These are phyloP conservation scores for Neurospora tetrasperma DNA, from an alignment of 495 filamentous ascomycete species.

Conservation along the genomic window DNA sequence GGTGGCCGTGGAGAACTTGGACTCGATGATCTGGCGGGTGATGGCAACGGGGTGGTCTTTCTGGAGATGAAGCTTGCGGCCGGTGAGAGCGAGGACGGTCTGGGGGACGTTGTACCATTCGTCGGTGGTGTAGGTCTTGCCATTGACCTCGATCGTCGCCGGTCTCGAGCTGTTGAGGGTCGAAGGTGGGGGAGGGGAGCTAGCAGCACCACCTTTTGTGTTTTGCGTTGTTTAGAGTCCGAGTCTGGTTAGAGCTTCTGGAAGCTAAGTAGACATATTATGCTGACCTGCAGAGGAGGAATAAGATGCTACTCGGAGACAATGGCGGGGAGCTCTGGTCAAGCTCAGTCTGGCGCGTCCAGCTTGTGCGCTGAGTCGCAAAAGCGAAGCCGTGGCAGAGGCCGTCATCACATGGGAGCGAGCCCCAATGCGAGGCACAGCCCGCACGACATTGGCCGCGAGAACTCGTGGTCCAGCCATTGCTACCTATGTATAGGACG, in stretches of 20 bases:
- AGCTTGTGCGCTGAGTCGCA: background rate
- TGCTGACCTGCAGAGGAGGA: background rate
- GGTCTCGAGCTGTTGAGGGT: background rate
- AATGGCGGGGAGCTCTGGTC: background rate
- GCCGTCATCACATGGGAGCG: background rate
- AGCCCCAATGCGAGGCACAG: background rate
- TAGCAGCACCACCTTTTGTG: background rate
- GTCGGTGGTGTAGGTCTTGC: constrained; percentile 55
- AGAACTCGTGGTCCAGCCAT: constrained; percentile 14
- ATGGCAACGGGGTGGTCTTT: constrained; percentile 83
- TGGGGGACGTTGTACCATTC: constrained; percentile 77
- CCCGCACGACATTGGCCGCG: constrained; percentile 1
- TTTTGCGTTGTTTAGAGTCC: background rate
- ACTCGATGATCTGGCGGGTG: constrained; percentile 86
- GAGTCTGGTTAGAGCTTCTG: background rate
- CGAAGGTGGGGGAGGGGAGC: background rate
- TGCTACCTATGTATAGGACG: background rate
- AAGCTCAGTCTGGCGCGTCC: constrained; percentile 3
- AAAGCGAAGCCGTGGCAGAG: background rate
- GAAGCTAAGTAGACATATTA: constrained; percentile 1
- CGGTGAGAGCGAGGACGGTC: constrained; percentile 60
- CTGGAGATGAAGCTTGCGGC: constrained; percentile 71
- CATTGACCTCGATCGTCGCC: constrained; percentile 40
- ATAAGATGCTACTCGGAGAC: constrained; percentile 12
- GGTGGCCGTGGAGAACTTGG: constrained; percentile 61